Evolutionary conservation across 2,329 filamentous ascomycete species (phyloP), one percentile per base, ranked within the genome.

Genomic region (Lecanicillium sp.): DNA sequence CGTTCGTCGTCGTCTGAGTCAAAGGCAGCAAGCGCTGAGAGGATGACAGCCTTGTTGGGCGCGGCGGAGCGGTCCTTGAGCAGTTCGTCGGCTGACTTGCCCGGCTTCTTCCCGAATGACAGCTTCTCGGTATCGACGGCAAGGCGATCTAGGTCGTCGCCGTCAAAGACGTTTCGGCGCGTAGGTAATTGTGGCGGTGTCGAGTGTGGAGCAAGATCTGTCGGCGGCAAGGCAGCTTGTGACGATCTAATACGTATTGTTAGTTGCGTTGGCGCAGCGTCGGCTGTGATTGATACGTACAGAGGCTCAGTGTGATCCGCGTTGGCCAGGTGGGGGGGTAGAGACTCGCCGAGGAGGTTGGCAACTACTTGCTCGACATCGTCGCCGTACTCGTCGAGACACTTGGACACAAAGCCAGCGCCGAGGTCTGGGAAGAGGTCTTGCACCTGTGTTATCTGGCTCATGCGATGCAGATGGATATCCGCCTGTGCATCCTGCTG

Each of bases 1-100:
- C 88, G 78, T 64, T 98, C 92, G 57, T 98, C 92, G 49, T 97
- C 92, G 51, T 97, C 90, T 0, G 82, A 83, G 62, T 97, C 89
- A 49, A 97, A 96, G 1, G 83, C 75, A 13, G 87, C 87, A 3
- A 97, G 75, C 0, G 90, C 90, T 3, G 89, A 86, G 17, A 95
- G 66, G 49, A 96, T 95, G 10, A 87, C 83, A 1, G 87, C 86
- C 63, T 94, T 95, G 51, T 81, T 80, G 2, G 82, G 77, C 4
- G 81, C 78, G 2, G 65, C 65, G 15, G 74, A 71, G 36, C 74
- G 74, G 53, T 87, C 80, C 34, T 73, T 65, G 7, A 90, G 72
- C 13, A 90, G 62, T 35, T 78, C 73, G 53, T 90, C 85, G n/a
- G 85, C 82, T 3, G 79, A 87, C 42, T 70, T 68, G 1, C 68